Evolutionary conservation across 1,139 yeast species (phyloP).

Genomic region (Pneumocystis sp.): DNA sequence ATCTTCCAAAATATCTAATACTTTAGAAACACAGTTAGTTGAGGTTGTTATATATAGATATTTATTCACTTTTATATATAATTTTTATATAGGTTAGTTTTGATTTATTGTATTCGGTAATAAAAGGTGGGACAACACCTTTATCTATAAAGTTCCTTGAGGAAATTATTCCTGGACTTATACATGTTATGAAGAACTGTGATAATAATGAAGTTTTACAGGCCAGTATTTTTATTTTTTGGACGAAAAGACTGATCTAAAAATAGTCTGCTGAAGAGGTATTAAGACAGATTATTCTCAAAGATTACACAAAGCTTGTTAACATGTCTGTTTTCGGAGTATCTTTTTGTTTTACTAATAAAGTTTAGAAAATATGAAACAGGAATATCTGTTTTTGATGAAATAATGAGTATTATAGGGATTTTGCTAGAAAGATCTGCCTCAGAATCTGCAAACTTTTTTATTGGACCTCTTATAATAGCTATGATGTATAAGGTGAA

Average conservation of each 20-base stretch:
- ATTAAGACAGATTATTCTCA: neutral
- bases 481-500: conserved; percentile 5
- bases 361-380: neutral
- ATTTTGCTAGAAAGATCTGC: conserved; percentile 5
- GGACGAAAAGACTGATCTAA: conserved; percentile 7
- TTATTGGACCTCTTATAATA: conserved; percentile 4
- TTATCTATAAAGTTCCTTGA: conserved; percentile 9
- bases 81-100: conserved; percentile 3
- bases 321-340: neutral
- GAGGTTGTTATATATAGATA: neutral
- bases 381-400: conserved; percentile 4
- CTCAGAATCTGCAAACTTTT: conserved; percentile 9
- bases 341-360: neutral
- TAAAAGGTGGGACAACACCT: conserved; percentile 10
- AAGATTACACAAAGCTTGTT: neutral
- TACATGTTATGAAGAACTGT: conserved; percentile 2
- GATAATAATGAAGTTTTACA: conserved; percentile 11
- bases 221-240: neutral
- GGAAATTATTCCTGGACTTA: conserved; percentile 10
- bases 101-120: conserved; percentile 9
- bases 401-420: conserved; percentile 4
- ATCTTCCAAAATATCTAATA: neutral
- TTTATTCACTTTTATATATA: conserved; percentile 1
- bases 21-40: neutral
- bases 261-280: conserved; percentile 8